Evolutionary conservation across 2,329 filamentous ascomycete species (phyloP), one percentile per base, ranked within the genome.

Genomic region (Aspergillus awamori): DNA sequence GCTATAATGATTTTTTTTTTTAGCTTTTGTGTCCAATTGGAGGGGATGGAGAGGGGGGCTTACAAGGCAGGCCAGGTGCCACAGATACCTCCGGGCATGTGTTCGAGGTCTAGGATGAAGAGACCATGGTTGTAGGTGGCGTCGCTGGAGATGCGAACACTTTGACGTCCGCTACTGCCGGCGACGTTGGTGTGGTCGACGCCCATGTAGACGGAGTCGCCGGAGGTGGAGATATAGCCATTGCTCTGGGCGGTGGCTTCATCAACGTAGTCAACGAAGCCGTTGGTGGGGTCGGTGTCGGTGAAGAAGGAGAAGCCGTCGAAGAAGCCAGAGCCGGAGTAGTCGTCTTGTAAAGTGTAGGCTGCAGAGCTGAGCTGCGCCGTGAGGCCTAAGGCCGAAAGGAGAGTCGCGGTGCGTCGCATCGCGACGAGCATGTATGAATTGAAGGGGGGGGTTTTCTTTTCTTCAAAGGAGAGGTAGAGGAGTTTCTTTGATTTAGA

Each of bases 31-130:
- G 20, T 20, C 2, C 2, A 20, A 20, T 20, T 33, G 10, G 30
- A 30, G 51, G 33, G 41, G 13, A 17, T 8, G 56, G 24, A 3
- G 49, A 8, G 15, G n/a, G 17, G 53, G n/a, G 69, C 72, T 69
- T 78, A 90, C 74, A 91, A 75, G 13, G 89, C 87, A 57, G 90
- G 89, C 89, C 90, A 92, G 22, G 86, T 83, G 22, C 90, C 90
- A 66, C 90, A 93, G 54, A 85, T 80, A 2, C 87, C 86, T 20
- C 82, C 83, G 3, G 90, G 89, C 88, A 93, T 92, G 67, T 93
- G 89, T 17, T 81, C 80, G 55, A 92, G 84, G 72, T 93, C 90
- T 22, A 89, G 81, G 53, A 93, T 87, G 67, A 92, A 86, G 8
- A 92, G 82, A 1, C 88, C 89, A 66, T 87, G 82, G 30, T 82